phyloP scores from a whole-genome alignment of 768 basidiomycete genomes.

The Coprinellus aureogranulatus region DNA sequence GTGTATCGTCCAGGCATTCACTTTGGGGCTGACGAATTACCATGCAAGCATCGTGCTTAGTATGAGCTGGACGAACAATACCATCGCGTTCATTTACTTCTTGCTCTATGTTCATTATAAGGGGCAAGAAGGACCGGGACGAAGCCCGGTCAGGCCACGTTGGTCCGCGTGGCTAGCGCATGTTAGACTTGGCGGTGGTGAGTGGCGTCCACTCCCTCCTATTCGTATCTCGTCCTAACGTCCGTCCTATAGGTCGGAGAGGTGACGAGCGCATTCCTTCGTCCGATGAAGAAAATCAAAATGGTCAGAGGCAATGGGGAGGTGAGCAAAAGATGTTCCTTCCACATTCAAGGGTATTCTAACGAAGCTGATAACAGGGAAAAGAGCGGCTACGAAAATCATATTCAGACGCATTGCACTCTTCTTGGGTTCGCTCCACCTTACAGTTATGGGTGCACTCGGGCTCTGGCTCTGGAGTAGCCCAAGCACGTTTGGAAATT shows the following conservation, averaged over 20 bases:
- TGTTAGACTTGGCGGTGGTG: background rate
- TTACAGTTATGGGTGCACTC: constrained; percentile 7
- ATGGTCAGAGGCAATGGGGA: too few relatives aligned
- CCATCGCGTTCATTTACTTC: constrained; percentile 14
- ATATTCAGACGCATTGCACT: constrained; percentile 1
- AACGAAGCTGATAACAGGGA: too few relatives aligned
- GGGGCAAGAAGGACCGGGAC: background rate
- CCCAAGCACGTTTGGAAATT: background rate
- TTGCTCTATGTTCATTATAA: constrained; percentile 9
- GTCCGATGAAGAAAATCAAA: too few relatives aligned
- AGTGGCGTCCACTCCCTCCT: background rate
- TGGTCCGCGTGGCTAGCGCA: background rate
- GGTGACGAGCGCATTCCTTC: too few relatives aligned
- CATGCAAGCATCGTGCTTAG: constrained; percentile 24
- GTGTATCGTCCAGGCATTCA: constrained; percentile 19
- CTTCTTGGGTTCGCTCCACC: constrained; percentile 9
- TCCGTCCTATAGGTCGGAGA: too few relatives aligned
- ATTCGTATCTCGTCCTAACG: too few relatives aligned
- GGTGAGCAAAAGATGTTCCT: too few relatives aligned
- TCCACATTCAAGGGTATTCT: too few relatives aligned
- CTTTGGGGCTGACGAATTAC: constrained; percentile 16
- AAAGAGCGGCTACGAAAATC: too few relatives aligned
- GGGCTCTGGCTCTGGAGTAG: constrained; percentile 15
- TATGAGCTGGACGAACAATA: constrained; percentile 27
- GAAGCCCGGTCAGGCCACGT: background rate